Percentiles rank a stretch among this genome's conserved stretches.
phyloP scores from a whole-genome alignment of 805 yeast genomes.

The Saccharomycopsis capsularis region DNA sequence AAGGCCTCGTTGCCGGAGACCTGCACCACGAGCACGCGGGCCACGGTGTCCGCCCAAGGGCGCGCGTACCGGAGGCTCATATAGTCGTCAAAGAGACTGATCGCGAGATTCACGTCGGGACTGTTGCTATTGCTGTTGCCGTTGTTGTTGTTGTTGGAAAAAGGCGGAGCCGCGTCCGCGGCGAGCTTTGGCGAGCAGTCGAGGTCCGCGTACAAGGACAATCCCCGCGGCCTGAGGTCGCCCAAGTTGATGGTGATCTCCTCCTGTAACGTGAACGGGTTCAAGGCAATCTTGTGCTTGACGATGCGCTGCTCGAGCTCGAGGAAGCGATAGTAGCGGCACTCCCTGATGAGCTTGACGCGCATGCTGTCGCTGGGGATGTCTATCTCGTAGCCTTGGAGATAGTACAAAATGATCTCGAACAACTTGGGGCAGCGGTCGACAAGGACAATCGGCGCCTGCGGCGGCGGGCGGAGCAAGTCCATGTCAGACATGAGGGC shows the following conservation, averaged over 20 bases:
- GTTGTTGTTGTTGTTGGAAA: neutral
- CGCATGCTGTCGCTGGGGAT: constrained; percentile 51
- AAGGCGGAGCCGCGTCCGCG: neutral
- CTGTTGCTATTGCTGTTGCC: neutral
- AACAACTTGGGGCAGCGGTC: constrained; percentile 47
- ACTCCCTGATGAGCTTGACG: constrained; percentile 53
- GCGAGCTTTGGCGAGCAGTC: neutral
- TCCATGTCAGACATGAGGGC: constrained; percentile 33
- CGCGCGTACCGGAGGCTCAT: constrained; percentile 4
- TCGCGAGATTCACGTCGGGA: neutral
- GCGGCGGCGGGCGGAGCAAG: constrained; percentile 73
- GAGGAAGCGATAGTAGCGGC: constrained; percentile 67
- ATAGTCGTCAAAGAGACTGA: neutral
- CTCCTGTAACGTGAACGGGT: constrained; percentile 44
- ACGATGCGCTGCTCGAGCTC: constrained; percentile 67
- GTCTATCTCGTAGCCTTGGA: constrained; percentile 47
- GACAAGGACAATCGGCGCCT: constrained; percentile 45
- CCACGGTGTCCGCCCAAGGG: constrained; percentile 9
- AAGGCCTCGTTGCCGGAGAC: constrained; percentile 3
- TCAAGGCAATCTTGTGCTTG: constrained; percentile 41
- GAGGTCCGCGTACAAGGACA: neutral
- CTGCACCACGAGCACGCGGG: constrained; percentile 6
- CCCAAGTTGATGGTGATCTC: constrained; percentile 50
- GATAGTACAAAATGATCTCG: constrained; percentile 43
- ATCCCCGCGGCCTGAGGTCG: constrained; percentile 37